A percentile compares a stretch with the other conserved stretches of the same genome.
phyloP scores from a whole-genome alignment of 768 basidiomycete species.

The Tulasnella sp. region DNA sequence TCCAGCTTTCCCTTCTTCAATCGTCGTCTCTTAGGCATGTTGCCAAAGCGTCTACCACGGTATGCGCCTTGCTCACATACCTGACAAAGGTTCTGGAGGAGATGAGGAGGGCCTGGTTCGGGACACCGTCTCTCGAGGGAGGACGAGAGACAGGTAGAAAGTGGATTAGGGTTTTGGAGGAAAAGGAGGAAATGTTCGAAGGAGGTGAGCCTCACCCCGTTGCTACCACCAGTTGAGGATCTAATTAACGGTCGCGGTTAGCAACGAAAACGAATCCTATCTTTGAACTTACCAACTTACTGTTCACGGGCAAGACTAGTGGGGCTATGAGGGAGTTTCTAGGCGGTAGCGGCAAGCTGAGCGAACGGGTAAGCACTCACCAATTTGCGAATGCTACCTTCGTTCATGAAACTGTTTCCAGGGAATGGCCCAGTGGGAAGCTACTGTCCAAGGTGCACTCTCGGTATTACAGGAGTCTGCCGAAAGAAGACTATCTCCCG shows the following conservation, averaged over 20 bases:
- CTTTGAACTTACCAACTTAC: slow-evolving; percentile 55
- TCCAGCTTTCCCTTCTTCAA: slow-evolving; percentile 47
- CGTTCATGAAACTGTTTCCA: slow-evolving; percentile 25
- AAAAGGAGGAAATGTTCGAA: slow-evolving; percentile 51
- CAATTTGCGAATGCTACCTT: neutral
- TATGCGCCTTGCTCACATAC: slow-evolving; percentile 63
- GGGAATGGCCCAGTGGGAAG: slow-evolving; percentile 77
- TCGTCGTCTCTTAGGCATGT: slow-evolving; percentile 50
- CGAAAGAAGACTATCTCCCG: slow-evolving; percentile 56
- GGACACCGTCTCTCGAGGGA: slow-evolving; percentile 45
- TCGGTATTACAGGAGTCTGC: slow-evolving; percentile 60
- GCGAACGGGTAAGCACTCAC: slow-evolving; percentile 49
- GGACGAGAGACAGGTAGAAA: slow-evolving; percentile 60
- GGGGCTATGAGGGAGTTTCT: slow-evolving; percentile 63
- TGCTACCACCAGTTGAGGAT: slow-evolving; percentile 4
- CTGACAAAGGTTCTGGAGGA: slow-evolving; percentile 56
- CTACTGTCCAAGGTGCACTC: slow-evolving; percentile 55
- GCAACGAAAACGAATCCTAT: slow-evolving; percentile 45
- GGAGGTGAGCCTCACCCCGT: slow-evolving; percentile 39
- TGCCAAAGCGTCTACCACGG: slow-evolving; percentile 54
- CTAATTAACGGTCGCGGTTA: slow-evolving; percentile 17
- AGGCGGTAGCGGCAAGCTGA: slow-evolving; percentile 66
- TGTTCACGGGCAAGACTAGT: slow-evolving; percentile 59
- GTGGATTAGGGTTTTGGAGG: slow-evolving; percentile 56
- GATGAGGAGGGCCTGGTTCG: slow-evolving; percentile 61